These are phyloP conservation scores for Penicillium brasilianum DNA, from an alignment of 2,329 filamentous ascomycete genomes.

Conservation along the genomic window DNA sequence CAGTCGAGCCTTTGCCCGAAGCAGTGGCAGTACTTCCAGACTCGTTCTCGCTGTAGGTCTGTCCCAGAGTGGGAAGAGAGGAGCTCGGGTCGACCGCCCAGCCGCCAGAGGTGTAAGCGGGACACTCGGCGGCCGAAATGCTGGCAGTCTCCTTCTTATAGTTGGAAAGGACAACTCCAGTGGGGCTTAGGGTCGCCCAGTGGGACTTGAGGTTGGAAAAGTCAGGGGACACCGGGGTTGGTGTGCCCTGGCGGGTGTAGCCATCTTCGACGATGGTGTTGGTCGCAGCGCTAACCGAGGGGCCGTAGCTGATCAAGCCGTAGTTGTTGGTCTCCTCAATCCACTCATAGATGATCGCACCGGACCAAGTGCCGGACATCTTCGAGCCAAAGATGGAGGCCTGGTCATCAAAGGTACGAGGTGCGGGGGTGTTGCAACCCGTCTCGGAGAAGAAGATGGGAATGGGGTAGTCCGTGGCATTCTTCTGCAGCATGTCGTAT, in stretches of 20 bases:
- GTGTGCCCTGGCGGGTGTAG: conserved; percentile 72
- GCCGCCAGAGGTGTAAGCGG: conserved; percentile 67
- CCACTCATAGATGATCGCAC: conserved; percentile 88
- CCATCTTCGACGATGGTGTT: conserved; percentile 67
- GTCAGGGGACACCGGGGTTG: conserved; percentile 74
- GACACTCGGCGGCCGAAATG: conserved; percentile 70
- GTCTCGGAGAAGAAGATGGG: conserved; percentile 91
- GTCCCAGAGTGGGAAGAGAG: conserved; percentile 70
- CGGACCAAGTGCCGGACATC: conserved; percentile 74
- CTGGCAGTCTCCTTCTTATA: conserved; percentile 68
- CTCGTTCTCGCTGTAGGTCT: conserved; percentile 42
- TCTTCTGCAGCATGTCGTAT: conserved; percentile 70
- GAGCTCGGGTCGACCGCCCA: conserved; percentile 77
- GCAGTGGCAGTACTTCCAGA: conserved; percentile 11
- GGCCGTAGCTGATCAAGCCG: conserved; percentile 77
- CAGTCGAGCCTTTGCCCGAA: conserved; percentile 12
- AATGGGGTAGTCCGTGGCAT: conserved; percentile 73
- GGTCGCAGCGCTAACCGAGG: conserved; percentile 58
- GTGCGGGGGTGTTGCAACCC: conserved; percentile 69
- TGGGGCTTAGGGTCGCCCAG: conserved; percentile 74
- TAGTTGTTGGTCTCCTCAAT: conserved; percentile 84
- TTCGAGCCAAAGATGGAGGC: conserved; percentile 73
- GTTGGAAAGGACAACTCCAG: conserved; percentile 67
- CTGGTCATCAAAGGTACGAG: conserved; percentile 64
- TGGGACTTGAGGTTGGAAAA: conserved; percentile 76